A percentile compares a stretch with the other conserved stretches of the same genome.
Evolutionary conservation across 306 rosid species (phyloP).

Genomic region (Carpinus viminea): DNA sequence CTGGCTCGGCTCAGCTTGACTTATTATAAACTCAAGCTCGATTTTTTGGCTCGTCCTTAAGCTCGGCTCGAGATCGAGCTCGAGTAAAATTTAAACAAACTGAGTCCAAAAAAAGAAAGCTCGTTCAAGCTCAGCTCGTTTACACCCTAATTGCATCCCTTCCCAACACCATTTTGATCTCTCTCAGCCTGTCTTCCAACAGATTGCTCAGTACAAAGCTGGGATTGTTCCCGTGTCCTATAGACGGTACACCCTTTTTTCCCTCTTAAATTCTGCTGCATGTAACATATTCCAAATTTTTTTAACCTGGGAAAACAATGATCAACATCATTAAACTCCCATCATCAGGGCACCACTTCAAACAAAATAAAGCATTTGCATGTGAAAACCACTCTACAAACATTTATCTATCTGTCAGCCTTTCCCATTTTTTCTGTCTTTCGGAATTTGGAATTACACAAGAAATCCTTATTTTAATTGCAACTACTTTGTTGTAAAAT

Average conservation of each 20-base stretch:
- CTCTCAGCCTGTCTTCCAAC: conserved; percentile 67
- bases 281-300: too few species aligned
- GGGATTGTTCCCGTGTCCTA: conserved; percentile 75
- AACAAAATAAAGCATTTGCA: conserved; percentile 15
- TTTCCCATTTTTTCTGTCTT: background rate
- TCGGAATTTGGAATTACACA: background rate
- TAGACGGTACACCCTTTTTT: conserved; percentile 40
- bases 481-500: background rate
- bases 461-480: background rate
- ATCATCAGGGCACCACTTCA: background rate
- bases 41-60: too few species aligned
- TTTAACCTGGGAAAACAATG: too few species aligned
- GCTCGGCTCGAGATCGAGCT: too few species aligned
- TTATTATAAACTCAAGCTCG: too few species aligned
- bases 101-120: too few species aligned
- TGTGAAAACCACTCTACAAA: background rate
- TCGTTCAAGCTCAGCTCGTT: too few species aligned
- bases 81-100: too few species aligned
- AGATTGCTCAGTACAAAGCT: conserved; percentile 63
- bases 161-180: conserved; percentile 84
- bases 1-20: too few species aligned
- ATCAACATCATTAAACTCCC: too few species aligned
- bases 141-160: too few species aligned
- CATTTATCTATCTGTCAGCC: background rate
- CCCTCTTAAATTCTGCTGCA: background rate